Base-by-base conservation (phyloP, 2,329 filamentous ascomycete species). In the Paracoccidioides lutzii region DNA sequence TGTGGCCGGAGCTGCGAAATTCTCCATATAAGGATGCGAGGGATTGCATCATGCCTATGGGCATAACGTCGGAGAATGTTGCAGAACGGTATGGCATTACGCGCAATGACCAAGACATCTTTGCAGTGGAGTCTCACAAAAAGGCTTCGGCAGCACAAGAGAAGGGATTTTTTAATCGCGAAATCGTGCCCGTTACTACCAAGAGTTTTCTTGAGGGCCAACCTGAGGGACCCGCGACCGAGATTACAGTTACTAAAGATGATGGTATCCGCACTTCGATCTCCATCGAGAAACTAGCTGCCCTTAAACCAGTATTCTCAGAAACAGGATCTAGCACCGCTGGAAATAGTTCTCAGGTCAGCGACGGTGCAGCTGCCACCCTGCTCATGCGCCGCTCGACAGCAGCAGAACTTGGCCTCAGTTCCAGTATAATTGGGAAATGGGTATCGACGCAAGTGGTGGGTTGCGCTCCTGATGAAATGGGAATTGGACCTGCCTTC, bases 41-140 rank as follows among this genome's bases (percentile, higher is more conserved):
- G 44, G 90, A 95, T 68, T 95, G 90, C 69, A 82, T 96, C 67
- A 94, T 95, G 90, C 82, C 84, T 62, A 96, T 96, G 90, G 90
- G 90, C 0, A 72, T 91, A 57, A 96, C 90, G 10, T 84, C 83
- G 4, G 90, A 96, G 76, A 95, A 95, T 64, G 89, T 96, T 0
- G 88, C 90, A 0, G 73, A 77, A 63, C 75, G 90, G 49, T 94
- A 95, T 66, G 80, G 80, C 8, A 81, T 96, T 30, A 79, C 73
- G 4, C 75, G 90, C 30, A 78, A 75, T 2, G 89, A 94, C 59
- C 90, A 95, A 73, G 90, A 96, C 66, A 83, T 78, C 1, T 89
- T 95, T 62, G 89, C 90, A 0, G 84, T 83, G 3, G 75, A 81
- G 61, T 87, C 82, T 22, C 90, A 96, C 68, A 73, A 73, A 52